A percentile compares a stretch with the other conserved stretches of the same genome.
These are phyloP conservation scores for Ceratocystis destructans DNA, from an alignment of 2,329 filamentous ascomycete species.

Conservation along the genomic window DNA sequence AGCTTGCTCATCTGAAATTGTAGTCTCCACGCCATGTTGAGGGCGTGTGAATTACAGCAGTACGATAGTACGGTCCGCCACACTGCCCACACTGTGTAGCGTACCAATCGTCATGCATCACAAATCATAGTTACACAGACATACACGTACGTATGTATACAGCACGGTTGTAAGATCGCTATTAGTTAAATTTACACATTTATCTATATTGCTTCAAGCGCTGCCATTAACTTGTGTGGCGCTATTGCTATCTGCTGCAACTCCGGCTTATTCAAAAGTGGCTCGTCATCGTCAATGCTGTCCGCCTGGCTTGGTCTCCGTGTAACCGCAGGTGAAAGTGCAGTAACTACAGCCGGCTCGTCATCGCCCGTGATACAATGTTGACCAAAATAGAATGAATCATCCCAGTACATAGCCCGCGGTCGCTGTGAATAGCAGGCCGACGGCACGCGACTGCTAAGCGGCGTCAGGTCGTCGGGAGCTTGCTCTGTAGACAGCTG, in stretches of 20 bases:
- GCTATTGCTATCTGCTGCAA: background rate
- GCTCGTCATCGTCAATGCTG: conserved; percentile 1
- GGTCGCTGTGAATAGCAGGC: background rate
- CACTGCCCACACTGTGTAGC: background rate
- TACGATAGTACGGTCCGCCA: too few relatives aligned
- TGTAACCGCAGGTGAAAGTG: conserved; percentile 5
- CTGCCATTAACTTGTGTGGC: background rate
- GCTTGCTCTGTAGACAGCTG: too few relatives aligned
- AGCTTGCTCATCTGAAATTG: background rate
- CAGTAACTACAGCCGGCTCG: conserved; percentile 3
- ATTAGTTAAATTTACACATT: background rate
- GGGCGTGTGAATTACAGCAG: background rate
- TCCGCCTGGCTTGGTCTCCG: conserved; percentile 3
- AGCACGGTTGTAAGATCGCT: background rate
- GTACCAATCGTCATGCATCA: background rate
- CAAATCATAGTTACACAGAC: background rate
- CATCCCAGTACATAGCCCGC: background rate
- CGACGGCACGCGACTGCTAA: background rate
- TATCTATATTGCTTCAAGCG: background rate
- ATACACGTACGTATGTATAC: background rate
- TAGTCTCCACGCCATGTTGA: background rate
- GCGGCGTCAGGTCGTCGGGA: background rate
- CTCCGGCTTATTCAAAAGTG: background rate
- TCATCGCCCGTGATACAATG: conserved; percentile 11
- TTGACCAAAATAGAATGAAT: background rate